phyloP scores from a whole-genome alignment of 192 early-diverging fungal genomes.

The Entomortierella parvispora region DNA sequence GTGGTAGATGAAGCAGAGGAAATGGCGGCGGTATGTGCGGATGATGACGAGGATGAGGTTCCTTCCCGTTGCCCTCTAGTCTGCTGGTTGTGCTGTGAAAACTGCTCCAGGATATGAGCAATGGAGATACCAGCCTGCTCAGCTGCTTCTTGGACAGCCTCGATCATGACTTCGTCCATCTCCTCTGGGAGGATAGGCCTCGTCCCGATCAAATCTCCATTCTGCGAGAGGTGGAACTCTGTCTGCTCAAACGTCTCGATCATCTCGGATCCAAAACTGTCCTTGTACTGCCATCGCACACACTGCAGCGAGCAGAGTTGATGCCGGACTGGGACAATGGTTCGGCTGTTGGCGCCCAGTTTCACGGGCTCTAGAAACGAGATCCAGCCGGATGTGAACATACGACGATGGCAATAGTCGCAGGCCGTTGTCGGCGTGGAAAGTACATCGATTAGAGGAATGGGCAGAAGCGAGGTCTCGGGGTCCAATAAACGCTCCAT shows the following conservation, averaged over 20 bases:
- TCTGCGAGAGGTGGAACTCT: slow-evolving; percentile 39
- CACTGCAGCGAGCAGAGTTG: slow-evolving; percentile 42
- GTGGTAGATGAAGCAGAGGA: too few species aligned
- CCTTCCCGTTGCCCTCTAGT: slow-evolving; percentile 1
- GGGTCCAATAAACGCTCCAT: slow-evolving; percentile 32
- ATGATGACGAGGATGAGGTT: too few species aligned
- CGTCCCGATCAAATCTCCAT: slow-evolving; percentile 40
- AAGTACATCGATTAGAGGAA: slow-evolving; percentile 23
- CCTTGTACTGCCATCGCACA: slow-evolving; percentile 31
- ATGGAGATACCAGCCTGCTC: slow-evolving; percentile 40
- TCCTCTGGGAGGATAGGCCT: slow-evolving; percentile 38
- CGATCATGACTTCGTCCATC: slow-evolving; percentile 46
- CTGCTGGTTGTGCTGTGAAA: slow-evolving; percentile 5
- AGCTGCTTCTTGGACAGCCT: slow-evolving; percentile 47
- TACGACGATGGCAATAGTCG: slow-evolving; percentile 35
- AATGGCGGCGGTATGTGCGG: too few species aligned
- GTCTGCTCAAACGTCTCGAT: slow-evolving; percentile 32
- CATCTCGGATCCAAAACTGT: slow-evolving; percentile 45
- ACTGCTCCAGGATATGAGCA: slow-evolving; percentile 35
- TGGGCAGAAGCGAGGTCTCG: slow-evolving; percentile 22
- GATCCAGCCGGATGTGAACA: slow-evolving; percentile 48
- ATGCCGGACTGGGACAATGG: slow-evolving; percentile 37
- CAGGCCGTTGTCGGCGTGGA: slow-evolving; percentile 19
- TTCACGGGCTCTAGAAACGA: slow-evolving; percentile 44
- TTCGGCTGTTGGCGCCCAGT: slow-evolving; percentile 19